Evolutionary conservation across 495 filamentous ascomycete species (phyloP).

Genomic region (Neurospora sp.): DNA sequence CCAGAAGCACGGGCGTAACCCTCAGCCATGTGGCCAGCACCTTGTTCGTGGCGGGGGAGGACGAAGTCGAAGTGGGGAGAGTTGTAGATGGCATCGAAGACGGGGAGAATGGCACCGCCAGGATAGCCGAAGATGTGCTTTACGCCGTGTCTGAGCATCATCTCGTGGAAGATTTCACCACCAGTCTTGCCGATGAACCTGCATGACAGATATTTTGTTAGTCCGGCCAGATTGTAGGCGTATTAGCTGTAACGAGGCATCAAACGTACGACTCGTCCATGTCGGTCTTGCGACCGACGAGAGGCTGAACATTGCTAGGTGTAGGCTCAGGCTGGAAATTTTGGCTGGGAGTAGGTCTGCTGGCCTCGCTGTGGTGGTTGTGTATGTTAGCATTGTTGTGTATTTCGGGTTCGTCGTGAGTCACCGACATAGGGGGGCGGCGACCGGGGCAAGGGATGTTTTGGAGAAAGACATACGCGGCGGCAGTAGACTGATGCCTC

Average conservation of each 20-base stretch:
- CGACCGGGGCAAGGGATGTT: background rate
- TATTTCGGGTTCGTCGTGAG: conserved; percentile 6
- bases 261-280: conserved; percentile 65
- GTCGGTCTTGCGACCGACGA: conserved; percentile 49
- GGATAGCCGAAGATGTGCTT: conserved; percentile 84
- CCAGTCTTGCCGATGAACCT: conserved; percentile 92
- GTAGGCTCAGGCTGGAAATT: conserved; percentile 52
- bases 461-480: conserved; percentile 7
- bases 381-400: conserved; percentile 11
- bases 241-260: conserved; percentile 1
- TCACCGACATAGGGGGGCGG: conserved; percentile 6
- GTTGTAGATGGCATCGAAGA: conserved; percentile 76
- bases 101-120: conserved; percentile 73
- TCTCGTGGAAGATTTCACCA: conserved; percentile 97
- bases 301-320: conserved; percentile 53
- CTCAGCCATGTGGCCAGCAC: conserved; percentile 74
- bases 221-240: conserved; percentile 11
- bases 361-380: conserved; percentile 19
- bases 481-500: conserved; percentile 28
- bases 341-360: conserved; percentile 50
- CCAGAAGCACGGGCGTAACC: conserved; percentile 68
- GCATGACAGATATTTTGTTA: conserved; percentile 16
- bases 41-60: conserved; percentile 70
- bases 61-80: conserved; percentile 70
- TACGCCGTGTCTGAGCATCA: conserved; percentile 89